Conservation (phyloP, 306 rosid species). For the Vicia villosa region DNA sequence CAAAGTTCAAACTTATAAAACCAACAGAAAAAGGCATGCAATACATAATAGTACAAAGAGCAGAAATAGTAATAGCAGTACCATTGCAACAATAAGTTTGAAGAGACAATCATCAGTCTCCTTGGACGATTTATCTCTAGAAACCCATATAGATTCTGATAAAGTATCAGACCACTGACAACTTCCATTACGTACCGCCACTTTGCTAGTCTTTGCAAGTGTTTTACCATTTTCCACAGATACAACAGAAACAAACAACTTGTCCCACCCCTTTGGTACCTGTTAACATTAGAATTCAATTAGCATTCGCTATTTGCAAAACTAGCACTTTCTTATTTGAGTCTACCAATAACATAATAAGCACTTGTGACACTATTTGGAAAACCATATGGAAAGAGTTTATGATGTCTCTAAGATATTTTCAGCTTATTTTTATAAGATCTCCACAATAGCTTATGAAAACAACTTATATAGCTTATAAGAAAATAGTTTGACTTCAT, state of each 20-base stretch:
- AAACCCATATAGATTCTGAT: conserved; percentile 49
- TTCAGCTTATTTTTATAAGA: neutral
- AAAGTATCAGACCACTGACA: conserved; percentile 65
- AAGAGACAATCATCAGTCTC: conserved; percentile 48
- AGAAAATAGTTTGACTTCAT: neutral
- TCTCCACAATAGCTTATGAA: neutral
- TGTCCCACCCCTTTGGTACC: conserved; percentile 80
- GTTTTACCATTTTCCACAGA: conserved; percentile 56
- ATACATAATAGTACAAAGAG: conserved; percentile 13
- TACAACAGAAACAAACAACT: conserved; percentile 55
- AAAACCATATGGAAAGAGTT: neutral
- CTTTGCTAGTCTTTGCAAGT: conserved; percentile 49
- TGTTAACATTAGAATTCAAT: conserved; percentile 34
- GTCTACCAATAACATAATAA: neutral
- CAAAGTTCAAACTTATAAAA: conserved; percentile 25
- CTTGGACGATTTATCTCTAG: conserved; percentile 46
- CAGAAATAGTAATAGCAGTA: conserved; percentile 37
- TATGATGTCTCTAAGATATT: neutral
- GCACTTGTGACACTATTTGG: neutral
- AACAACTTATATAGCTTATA: neutral
- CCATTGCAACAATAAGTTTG: conserved; percentile 64
- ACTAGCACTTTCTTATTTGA: neutral
- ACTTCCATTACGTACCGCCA: conserved; percentile 52
- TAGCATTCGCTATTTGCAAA: conserved; percentile 28
- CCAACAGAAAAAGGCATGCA: conserved; percentile 23